These are phyloP conservation scores for Neonothopanus nambi DNA, from an alignment of 1,284 basidiomycete genomes.

Conservation along the genomic window DNA sequence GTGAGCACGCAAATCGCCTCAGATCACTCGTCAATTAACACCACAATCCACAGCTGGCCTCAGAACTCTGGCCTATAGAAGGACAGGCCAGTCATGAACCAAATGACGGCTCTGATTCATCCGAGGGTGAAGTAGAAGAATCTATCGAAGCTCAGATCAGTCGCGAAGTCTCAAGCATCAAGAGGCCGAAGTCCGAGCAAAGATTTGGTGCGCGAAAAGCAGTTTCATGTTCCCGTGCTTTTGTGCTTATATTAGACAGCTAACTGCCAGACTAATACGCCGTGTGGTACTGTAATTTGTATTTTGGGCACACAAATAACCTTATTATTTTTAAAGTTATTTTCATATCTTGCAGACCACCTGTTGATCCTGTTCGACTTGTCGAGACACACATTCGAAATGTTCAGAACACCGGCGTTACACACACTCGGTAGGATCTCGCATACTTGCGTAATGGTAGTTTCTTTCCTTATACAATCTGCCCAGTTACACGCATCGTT, in stretches of 20 bases:
- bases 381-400: conserved; percentile 65
- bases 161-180: conserved; percentile 69
- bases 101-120: conserved; percentile 22
- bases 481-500: conserved; percentile 62
- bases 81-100: conserved; percentile 22
- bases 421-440: conserved; percentile 58
- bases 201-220: conserved; percentile 57
- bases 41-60: conserved; percentile 51
- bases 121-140: conserved; percentile 34
- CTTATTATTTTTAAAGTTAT: conserved; percentile 48
- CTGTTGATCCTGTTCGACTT: conserved; percentile 74
- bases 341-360: conserved; percentile 76
- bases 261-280: conserved; percentile 74
- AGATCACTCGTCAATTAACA: neutral
- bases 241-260: conserved; percentile 36
- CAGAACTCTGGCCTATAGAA: conserved; percentile 65
- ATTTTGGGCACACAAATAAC: conserved; percentile 5
- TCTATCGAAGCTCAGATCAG: conserved; percentile 69
- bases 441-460: neutral
- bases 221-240: neutral
- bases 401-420: conserved; percentile 60
- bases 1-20: conserved; percentile 40
- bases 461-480: neutral
- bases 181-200: conserved; percentile 59
- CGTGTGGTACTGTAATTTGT: conserved; percentile 56